Evolutionary conservation across 2,329 filamentous ascomycete genomes (phyloP), one percentile per base, ranked within the genome.

Genomic region (Pseudogymnoascus sp.): DNA sequence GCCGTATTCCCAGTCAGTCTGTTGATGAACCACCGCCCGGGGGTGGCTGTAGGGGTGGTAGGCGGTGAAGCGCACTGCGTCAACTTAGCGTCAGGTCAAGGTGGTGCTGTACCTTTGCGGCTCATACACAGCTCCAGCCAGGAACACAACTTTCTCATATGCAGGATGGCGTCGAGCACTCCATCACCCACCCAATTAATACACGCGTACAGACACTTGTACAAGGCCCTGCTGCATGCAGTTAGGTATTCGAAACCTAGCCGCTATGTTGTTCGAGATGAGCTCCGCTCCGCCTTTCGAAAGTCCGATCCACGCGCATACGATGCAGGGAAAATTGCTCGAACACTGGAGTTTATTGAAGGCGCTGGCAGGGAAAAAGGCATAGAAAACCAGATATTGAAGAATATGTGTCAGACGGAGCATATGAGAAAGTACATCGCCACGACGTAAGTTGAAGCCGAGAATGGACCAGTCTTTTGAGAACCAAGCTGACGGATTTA

Each of bases 181-280:
- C 23, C 43, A 28, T 28, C 43, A 28, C 43, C 56, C 11, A 36
- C 56, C 2, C 28, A 85, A 31, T 71, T 90, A 61, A 71, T 87
- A 40, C 80, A 82, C 68, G 85, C 88, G 56, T 95, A 93, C 75
- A 84, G 90, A 65, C 79, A 83, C 64, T 79, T 95, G 36, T 88
- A 89, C 71, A 85, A 87, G 61, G 80, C 80, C 5, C 77, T 84
- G 16, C 80, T 93, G n/a, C 84, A 80, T 31, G 90, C 89, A 3
- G 84, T 93, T 21, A 86, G 88, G 66, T 90, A 86, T 77, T 84
- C 89, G 12, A 82, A 83, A 66, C 90, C 89, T 14, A 83, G 86
- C 31, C 86, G 89, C 62, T 88, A 79, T 74, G 77, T 83, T 3
- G 78, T 84, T 14, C 83, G 84, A 63, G 80, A 87, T 69, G 80